Evolutionary conservation across 1,284 basidiomycete species (phyloP).

Genomic region (Volvariella volvacea): DNA sequence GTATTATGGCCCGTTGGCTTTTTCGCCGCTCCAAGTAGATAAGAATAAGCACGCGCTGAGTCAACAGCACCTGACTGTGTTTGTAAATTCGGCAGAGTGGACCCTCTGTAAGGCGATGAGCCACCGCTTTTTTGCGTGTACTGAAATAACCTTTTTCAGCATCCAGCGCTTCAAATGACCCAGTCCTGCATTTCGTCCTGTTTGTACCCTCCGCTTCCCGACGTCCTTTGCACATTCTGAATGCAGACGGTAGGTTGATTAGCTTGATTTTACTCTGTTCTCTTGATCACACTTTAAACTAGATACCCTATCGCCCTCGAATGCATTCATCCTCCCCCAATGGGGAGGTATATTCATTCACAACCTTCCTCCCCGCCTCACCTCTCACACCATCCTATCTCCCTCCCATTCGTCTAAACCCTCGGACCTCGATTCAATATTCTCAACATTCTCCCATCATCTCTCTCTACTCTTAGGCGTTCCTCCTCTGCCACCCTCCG

Average conservation of each 20-base stretch:
- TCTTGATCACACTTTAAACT: constrained; percentile 6
- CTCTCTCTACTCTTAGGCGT: constrained; percentile 77
- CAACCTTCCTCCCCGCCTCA: constrained; percentile 42
- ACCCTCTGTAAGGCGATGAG: constrained; percentile 61
- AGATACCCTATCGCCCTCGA: constrained; percentile 42
- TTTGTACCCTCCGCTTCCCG: constrained; percentile 75
- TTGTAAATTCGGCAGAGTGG: constrained; percentile 96
- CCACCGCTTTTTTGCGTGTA: not conserved
- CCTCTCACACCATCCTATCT: not conserved
- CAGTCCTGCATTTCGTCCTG: constrained; percentile 88
- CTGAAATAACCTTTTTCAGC: not conserved
- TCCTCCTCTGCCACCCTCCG: constrained; percentile 46
- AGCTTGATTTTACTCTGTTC: too few relatives aligned
- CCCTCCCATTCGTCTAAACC: constrained; percentile 14
- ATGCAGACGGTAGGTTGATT: constrained; percentile 41
- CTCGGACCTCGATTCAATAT: constrained; percentile 45
- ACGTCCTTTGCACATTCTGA: constrained; percentile 68
- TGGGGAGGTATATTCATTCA: constrained; percentile 89
- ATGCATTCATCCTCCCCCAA: constrained; percentile 88
- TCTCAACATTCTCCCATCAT: constrained; percentile 71
- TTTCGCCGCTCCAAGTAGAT: constrained; percentile 49
- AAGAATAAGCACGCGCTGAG: constrained; percentile 51
- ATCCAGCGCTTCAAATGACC: constrained; percentile 61
- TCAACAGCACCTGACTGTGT: constrained; percentile 80
- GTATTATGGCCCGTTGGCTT: constrained; percentile 85